Conservation (phyloP, 768 basidiomycete species). For the Phaeotremella fagi region DNA sequence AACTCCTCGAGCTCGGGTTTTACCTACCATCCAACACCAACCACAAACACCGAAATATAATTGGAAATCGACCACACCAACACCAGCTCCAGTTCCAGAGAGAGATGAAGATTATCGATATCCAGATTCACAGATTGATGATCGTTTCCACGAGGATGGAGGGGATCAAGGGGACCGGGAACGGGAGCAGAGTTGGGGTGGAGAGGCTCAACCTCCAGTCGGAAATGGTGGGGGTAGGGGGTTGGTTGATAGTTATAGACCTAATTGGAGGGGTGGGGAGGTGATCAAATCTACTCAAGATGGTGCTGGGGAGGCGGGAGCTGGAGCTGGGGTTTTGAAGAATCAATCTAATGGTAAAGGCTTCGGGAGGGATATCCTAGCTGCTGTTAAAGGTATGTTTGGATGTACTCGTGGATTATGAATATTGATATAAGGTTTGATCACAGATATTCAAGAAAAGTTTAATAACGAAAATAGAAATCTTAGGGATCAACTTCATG, state of each 20-base stretch:
- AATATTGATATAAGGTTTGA: not conserved
- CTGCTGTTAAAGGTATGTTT: not conserved
- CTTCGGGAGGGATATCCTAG: not conserved
- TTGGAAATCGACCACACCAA: too few relatives aligned
- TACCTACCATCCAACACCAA: too few relatives aligned
- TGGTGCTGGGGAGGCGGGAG: too few relatives aligned
- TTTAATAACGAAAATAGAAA: constrained; percentile 5
- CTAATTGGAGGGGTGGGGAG: not conserved
- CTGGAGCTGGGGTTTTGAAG: not conserved
- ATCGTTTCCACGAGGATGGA: too few relatives aligned
- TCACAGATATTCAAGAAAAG: not conserved
- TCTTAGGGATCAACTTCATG: constrained; percentile 29
- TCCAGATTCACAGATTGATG: too few relatives aligned
- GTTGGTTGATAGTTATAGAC: not conserved
- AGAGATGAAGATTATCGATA: too few relatives aligned
- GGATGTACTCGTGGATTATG: not conserved
- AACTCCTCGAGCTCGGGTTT: too few relatives aligned
- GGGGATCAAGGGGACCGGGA: not conserved
- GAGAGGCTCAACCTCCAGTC: not conserved
- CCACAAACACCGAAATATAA: too few relatives aligned
- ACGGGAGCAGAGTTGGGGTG: not conserved
- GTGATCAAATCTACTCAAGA: not conserved
- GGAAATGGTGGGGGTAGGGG: not conserved
- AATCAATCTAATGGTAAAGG: not conserved
- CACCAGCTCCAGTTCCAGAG: too few relatives aligned